Percentiles rank a stretch among this genome's conserved stretches.
Evolutionary conservation across 306 rosid genomes (phyloP).

Genomic region (Calophaca sinica): DNA sequence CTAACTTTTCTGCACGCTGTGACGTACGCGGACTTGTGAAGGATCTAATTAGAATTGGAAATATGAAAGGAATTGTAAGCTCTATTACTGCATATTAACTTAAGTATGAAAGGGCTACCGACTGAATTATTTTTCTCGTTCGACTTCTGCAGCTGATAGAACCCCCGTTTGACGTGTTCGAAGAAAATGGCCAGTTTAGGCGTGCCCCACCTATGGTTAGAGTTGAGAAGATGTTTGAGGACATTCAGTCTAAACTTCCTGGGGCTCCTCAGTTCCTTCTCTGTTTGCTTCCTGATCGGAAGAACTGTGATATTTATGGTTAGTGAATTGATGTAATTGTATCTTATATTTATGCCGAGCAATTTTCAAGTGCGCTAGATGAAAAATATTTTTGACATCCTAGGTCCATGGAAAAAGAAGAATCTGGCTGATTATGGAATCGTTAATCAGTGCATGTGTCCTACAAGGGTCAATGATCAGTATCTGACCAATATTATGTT

Average conservation of each 20-base stretch:
- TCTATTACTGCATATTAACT: slow-evolving; percentile 7
- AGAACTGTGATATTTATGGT: slow-evolving; percentile 94
- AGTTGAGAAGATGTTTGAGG: slow-evolving; percentile 93
- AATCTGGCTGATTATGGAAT: slow-evolving; percentile 89
- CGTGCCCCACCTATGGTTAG: slow-evolving; percentile 94
- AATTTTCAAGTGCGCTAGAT: neutral
- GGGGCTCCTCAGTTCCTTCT: slow-evolving; percentile 87
- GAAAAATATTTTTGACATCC: slow-evolving; percentile 32
- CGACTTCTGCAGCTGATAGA: slow-evolving; percentile 57
- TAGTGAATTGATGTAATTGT: slow-evolving; percentile 11
- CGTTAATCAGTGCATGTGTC: slow-evolving; percentile 86
- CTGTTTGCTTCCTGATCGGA: slow-evolving; percentile 91
- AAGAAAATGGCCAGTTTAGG: slow-evolving; percentile 74
- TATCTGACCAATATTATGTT: slow-evolving; percentile 76
- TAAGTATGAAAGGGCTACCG: slow-evolving; percentile 3
- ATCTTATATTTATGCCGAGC: neutral
- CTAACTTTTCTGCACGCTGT: slow-evolving; percentile 92
- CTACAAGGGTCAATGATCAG: slow-evolving; percentile 79
- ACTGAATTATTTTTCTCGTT: neutral
- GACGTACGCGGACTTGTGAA: slow-evolving; percentile 63
- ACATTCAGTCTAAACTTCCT: slow-evolving; percentile 80
- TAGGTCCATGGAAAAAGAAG: slow-evolving; percentile 95
- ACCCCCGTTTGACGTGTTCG: slow-evolving; percentile 72
- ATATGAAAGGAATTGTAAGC: slow-evolving; percentile 83
- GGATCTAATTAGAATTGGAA: slow-evolving; percentile 71